Conservation (phyloP, 75 land plant species). For the Pinus tabuliformis region DNA sequence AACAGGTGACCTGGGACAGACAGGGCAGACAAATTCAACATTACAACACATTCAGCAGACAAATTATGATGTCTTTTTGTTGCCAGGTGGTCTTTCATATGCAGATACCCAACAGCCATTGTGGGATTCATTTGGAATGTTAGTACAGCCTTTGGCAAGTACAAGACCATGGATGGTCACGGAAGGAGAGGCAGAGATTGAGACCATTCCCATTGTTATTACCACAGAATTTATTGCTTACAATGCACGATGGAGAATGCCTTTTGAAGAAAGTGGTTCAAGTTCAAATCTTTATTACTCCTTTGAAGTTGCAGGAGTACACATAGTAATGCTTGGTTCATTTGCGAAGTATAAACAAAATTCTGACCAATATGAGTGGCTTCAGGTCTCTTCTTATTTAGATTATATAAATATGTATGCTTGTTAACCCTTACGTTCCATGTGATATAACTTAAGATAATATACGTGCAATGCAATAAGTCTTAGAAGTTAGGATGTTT, state of each 20-base stretch:
- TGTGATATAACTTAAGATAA: not conserved
- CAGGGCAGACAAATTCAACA: constrained; percentile 39
- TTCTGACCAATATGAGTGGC: constrained; percentile 57
- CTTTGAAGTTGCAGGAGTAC: constrained; percentile 56
- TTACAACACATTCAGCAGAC: constrained; percentile 32
- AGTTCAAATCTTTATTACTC: constrained; percentile 61
- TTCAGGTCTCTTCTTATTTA: constrained; percentile 35
- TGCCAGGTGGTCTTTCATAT: constrained; percentile 54
- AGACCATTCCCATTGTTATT: constrained; percentile 33
- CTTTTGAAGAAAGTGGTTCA: constrained; percentile 52
- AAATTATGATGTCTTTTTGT: constrained; percentile 39
- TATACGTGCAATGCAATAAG: not conserved
- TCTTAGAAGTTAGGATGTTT: constrained; percentile 5
- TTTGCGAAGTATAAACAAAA: constrained; percentile 20
- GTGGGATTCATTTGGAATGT: constrained; percentile 56
- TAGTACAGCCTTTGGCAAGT: constrained; percentile 53
- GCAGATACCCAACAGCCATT: constrained; percentile 49
- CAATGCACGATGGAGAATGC: constrained; percentile 60
- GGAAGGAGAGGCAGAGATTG: constrained; percentile 54
- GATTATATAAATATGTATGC: not conserved
- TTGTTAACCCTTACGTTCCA: not conserved
- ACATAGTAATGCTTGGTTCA: constrained; percentile 61
- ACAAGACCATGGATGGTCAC: constrained; percentile 62
- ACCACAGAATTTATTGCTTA: constrained; percentile 31
- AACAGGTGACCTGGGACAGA: constrained; percentile 58